phyloP scores from a whole-genome alignment of 2,329 filamentous ascomycete genomes.

The Fusarium drepaniforme region DNA sequence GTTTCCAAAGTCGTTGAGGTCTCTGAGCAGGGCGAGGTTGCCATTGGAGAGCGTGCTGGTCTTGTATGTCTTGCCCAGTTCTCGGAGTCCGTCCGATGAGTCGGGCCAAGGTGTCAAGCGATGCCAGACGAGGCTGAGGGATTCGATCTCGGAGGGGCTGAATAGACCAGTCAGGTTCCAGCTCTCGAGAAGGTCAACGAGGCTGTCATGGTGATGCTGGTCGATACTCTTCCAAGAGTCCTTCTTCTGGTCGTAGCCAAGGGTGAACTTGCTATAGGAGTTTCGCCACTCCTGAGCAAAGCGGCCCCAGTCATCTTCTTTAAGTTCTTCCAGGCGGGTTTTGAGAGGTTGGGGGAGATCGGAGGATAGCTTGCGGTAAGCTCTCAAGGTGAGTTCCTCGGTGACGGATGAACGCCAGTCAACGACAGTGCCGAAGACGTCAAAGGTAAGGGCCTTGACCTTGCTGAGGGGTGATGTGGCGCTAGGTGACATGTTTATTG shows the following conservation, averaged over 20 bases:
- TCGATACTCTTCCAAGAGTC: slow-evolving; percentile 77
- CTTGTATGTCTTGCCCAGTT: slow-evolving; percentile 61
- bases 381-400: slow-evolving; percentile 65
- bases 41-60: slow-evolving; percentile 82
- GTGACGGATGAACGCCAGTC: slow-evolving; percentile 80
- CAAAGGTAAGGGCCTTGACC: slow-evolving; percentile 75
- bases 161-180: slow-evolving; percentile 72
- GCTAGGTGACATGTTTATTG: slow-evolving; percentile 40
- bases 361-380: slow-evolving; percentile 61
- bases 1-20: slow-evolving; percentile 69
- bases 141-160: slow-evolving; percentile 70
- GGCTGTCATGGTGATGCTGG: slow-evolving; percentile 74
- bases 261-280: slow-evolving; percentile 73
- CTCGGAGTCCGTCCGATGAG: slow-evolving; percentile 65
- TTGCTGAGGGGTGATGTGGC: slow-evolving; percentile 42
- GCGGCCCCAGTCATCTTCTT: slow-evolving; percentile 67
- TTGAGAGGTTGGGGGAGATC: slow-evolving; percentile 61
- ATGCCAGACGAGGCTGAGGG: slow-evolving; percentile 79
- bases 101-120: slow-evolving; percentile 78
- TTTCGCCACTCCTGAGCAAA: slow-evolving; percentile 80
- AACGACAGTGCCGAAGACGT: slow-evolving; percentile 85
- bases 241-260: slow-evolving; percentile 59
- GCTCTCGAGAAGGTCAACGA: slow-evolving; percentile 67
- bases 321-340: slow-evolving; percentile 62
- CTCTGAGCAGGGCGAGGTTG: slow-evolving; percentile 74